A percentile compares a stretch with the other conserved stretches of the same genome.
Evolutionary conservation across 352 stramenopile genomes (phyloP).

Genomic region (Phytophthora hybrid): DNA sequence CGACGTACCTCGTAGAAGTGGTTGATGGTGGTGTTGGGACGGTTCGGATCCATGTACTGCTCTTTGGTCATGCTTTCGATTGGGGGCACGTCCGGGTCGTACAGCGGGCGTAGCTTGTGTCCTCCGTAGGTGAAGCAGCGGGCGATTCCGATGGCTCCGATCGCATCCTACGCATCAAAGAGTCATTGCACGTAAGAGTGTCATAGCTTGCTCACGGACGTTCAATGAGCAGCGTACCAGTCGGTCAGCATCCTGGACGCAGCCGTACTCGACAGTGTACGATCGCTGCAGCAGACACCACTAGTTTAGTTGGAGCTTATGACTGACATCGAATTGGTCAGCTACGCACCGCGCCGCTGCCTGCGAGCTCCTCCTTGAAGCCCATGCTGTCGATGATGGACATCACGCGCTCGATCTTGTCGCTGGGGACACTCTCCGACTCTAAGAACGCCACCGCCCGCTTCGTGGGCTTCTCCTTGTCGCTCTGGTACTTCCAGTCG

Average conservation of each 20-base stretch:
- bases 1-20: slow-evolving; percentile 88
- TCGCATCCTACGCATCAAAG: slow-evolving; percentile 68
- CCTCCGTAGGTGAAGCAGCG: slow-evolving; percentile 92
- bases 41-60: slow-evolving; percentile 82
- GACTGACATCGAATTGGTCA: too few relatives aligned
- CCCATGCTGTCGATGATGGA: slow-evolving; percentile 86
- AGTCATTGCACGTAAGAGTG: background rate
- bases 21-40: slow-evolving; percentile 80
- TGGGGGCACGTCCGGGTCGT: slow-evolving; percentile 70
- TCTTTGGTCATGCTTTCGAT: slow-evolving; percentile 74
- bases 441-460: slow-evolving; percentile 67
- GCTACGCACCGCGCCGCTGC: slow-evolving; percentile 25
- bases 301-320: background rate
- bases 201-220: background rate
- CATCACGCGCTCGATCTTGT: slow-evolving; percentile 78
- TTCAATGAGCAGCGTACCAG: slow-evolving; percentile 49
- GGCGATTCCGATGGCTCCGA: slow-evolving; percentile 92
- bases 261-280: slow-evolving; percentile 80
- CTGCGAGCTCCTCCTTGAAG: slow-evolving; percentile 85
- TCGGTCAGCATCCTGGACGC: slow-evolving; percentile 90
- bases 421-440: slow-evolving; percentile 52
- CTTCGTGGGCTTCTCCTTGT: slow-evolving; percentile 58
- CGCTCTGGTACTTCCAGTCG: slow-evolving; percentile 90
- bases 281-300: slow-evolving; percentile 26
- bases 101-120: slow-evolving; percentile 84